phyloP scores from a whole-genome alignment of 2,329 filamentous ascomycete genomes.

The Hymenoscyphus occultus region DNA sequence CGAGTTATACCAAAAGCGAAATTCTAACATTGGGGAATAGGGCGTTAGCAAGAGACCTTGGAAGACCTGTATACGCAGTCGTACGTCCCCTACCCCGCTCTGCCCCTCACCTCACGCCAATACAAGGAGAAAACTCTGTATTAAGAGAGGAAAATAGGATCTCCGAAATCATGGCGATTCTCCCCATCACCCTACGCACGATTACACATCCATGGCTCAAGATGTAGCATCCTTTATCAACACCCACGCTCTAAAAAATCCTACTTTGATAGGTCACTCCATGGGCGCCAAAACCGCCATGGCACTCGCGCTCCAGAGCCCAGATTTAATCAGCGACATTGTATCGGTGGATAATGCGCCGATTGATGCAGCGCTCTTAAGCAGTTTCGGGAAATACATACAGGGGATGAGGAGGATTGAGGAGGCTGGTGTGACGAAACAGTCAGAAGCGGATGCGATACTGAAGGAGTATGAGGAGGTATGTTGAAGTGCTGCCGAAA shows the following conservation, averaged over 20 bases:
- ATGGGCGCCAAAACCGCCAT: constrained; percentile 97
- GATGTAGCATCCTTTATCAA: constrained; percentile 79
- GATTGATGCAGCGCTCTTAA: constrained; percentile 70
- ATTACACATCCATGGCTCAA: constrained; percentile 77
- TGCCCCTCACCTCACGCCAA: background rate
- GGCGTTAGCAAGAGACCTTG: constrained; percentile 75
- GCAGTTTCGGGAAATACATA: constrained; percentile 76
- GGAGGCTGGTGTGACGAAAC: constrained; percentile 60
- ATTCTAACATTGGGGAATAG: constrained; percentile 44
- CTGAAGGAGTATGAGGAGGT: constrained; percentile 71
- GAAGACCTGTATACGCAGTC: constrained; percentile 76
- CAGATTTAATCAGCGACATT: constrained; percentile 64
- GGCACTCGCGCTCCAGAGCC: constrained; percentile 72
- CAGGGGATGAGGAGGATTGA: constrained; percentile 83
- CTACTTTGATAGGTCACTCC: constrained; percentile 86
- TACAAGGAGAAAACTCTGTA: background rate
- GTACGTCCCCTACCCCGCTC: constrained; percentile 45
- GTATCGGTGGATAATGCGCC: constrained; percentile 92
- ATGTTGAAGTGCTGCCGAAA: constrained; percentile 21
- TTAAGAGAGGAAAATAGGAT: constrained; percentile 52
- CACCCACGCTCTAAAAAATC: constrained; percentile 64
- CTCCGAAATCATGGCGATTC: constrained; percentile 92
- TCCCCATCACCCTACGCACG: constrained; percentile 71
- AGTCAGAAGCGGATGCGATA: constrained; percentile 77
- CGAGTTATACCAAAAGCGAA: background rate